These are phyloP conservation scores for Fusarium phyllophilum DNA, from an alignment of 2,329 filamentous ascomycete species.

Conservation along the genomic window DNA sequence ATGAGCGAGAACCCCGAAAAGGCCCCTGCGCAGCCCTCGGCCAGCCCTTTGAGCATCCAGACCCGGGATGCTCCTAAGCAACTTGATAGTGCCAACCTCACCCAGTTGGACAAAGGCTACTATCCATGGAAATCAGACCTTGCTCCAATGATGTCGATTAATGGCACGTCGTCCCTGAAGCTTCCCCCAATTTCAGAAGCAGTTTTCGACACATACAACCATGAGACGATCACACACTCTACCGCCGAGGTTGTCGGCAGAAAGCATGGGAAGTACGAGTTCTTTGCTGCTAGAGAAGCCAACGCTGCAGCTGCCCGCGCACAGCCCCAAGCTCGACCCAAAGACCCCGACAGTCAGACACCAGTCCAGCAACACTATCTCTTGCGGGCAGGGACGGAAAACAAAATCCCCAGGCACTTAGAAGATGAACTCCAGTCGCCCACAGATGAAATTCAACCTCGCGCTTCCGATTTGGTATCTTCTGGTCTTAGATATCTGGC, in stretches of 20 bases:
- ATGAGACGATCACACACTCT: neutral
- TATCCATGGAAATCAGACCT: constrained; percentile 8
- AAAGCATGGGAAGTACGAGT: constrained; percentile 52
- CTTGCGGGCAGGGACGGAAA: neutral
- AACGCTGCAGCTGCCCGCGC: constrained; percentile 24
- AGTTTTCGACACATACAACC: neutral
- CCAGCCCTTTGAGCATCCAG: neutral
- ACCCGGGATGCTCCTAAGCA: neutral
- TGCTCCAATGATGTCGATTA: constrained; percentile 6
- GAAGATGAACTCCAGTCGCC: neutral
- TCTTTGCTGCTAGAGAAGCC: constrained; percentile 53
- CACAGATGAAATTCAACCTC: neutral
- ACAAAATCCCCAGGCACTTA: neutral
- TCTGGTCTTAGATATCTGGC: constrained; percentile 50
- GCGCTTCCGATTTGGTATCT: constrained; percentile 36
- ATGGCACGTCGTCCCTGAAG: neutral
- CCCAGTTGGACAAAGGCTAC: neutral
- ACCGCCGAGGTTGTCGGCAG: constrained; percentile 48
- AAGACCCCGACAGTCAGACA: neutral
- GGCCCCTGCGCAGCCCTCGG: neutral
- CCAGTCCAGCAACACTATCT: neutral
- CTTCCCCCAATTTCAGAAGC: constrained; percentile 37
- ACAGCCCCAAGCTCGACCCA: neutral
- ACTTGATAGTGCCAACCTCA: neutral
- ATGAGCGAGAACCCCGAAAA: neutral